phyloP scores from a whole-genome alignment of 2,329 filamentous ascomycete species.

The Aureobasidium melanogenum region DNA sequence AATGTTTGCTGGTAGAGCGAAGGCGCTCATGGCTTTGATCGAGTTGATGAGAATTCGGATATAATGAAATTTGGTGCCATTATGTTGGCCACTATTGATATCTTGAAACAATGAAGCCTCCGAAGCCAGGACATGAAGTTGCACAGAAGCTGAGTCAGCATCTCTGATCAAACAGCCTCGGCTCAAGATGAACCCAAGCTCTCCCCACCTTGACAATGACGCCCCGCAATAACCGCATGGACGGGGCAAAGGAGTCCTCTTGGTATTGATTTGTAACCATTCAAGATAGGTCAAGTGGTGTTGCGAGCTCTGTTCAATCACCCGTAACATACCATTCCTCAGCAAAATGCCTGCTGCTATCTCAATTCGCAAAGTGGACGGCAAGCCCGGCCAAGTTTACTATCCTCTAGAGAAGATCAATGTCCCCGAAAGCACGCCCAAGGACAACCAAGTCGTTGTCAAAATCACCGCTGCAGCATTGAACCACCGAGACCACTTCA shows the following conservation, averaged over 20 bases:
- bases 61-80: not conserved
- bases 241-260: not conserved
- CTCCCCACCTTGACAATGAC: not conserved
- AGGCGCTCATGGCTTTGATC: not conserved
- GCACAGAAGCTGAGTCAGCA: constrained; percentile 3
- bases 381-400: constrained; percentile 82
- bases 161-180: not conserved
- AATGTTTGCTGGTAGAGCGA: not conserved
- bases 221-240: constrained; percentile 4
- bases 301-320: not conserved
- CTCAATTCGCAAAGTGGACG: constrained; percentile 60
- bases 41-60: too few species aligned
- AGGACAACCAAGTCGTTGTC: constrained; percentile 57
- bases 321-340: not conserved
- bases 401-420: constrained; percentile 53
- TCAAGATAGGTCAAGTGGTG: not conserved
- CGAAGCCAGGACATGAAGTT: not conserved
- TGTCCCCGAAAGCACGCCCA: constrained; percentile 53
- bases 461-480: constrained; percentile 71
- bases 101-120: not conserved
- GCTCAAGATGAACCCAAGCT: not conserved
- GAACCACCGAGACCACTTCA: constrained; percentile 93
- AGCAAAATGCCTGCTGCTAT: constrained; percentile 45
- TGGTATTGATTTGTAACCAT: constrained; percentile 6
- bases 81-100: not conserved